Evolutionary conservation across 139 green algal species (phyloP).

Genomic region (Limnomonas spitsbergensis): DNA sequence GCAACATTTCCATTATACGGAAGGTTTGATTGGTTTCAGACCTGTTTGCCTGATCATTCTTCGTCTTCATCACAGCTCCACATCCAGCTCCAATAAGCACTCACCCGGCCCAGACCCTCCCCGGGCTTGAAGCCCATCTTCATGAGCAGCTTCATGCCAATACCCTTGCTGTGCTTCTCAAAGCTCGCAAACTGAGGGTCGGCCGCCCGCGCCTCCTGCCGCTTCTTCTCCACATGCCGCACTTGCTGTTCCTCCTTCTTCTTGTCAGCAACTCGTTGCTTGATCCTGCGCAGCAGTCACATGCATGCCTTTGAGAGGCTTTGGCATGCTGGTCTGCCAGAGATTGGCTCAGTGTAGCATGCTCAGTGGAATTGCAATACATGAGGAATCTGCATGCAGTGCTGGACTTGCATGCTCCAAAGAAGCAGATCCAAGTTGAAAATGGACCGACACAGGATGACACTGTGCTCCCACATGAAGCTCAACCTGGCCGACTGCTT

Average conservation of each 20-base stretch:
- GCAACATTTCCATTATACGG: too few relatives aligned
- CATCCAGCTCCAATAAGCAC: too few relatives aligned
- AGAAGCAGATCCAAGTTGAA: background rate
- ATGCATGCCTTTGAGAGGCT: too few relatives aligned
- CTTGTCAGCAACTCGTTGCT: conserved; percentile 36
- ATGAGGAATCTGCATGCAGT: background rate
- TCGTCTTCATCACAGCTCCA: too few relatives aligned
- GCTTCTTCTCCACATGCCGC: conserved; percentile 30
- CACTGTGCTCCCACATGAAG: background rate
- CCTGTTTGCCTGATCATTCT: too few relatives aligned
- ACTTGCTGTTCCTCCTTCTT: conserved; percentile 24
- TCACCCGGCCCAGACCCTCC: conserved; percentile 49
- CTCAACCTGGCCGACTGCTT: too few relatives aligned
- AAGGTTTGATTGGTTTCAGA: too few relatives aligned
- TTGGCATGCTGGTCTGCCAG: too few relatives aligned
- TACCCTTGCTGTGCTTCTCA: conserved; percentile 90
- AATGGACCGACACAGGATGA: background rate
- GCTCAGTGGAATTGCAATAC: background rate
- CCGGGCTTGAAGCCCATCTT: conserved; percentile 93
- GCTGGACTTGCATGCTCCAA: background rate
- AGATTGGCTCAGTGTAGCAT: too few relatives aligned
- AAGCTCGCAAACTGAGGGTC: conserved; percentile 72
- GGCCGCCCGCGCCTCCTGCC: conserved; percentile 16
- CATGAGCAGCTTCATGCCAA: conserved; percentile 88
- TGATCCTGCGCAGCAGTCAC: conserved; percentile 33